A percentile compares a stretch with the other conserved stretches of the same genome.
Evolutionary conservation across 164 flowering plant species (phyloP).

Genomic region (Aristolochia fimbriata): DNA sequence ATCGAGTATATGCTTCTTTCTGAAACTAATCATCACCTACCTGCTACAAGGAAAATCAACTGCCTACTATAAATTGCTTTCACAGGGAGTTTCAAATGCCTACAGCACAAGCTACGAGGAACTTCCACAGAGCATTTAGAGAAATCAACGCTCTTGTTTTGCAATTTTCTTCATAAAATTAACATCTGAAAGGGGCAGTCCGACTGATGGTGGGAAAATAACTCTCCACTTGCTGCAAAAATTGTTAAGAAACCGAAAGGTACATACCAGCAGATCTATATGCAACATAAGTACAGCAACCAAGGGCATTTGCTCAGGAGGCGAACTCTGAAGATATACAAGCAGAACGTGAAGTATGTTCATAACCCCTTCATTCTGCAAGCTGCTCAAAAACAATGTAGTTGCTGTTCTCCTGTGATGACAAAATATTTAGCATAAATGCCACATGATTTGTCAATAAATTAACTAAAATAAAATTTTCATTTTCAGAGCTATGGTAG

Average conservation of each 20-base stretch:
- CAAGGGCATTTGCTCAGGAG: slow-evolving; percentile 34
- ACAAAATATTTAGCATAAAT: neutral
- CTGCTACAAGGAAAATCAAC: no score
- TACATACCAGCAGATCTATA: slow-evolving; percentile 50
- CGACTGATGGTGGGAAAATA: neutral
- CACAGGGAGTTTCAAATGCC: no score
- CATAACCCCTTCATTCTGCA: slow-evolving; percentile 33
- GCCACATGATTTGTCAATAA: no score
- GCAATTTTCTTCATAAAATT: neutral
- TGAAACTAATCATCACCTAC: no score
- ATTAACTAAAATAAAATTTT: no score
- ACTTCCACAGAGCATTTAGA: neutral
- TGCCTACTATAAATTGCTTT: no score
- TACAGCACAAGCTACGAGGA: neutral
- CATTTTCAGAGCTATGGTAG: neutral
- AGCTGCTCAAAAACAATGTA: slow-evolving; percentile 27
- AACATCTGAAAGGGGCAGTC: neutral
- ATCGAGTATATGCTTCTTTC: no score
- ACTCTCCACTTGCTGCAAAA: neutral
- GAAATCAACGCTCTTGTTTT: neutral
- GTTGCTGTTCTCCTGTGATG: slow-evolving; percentile 41
- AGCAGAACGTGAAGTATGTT: slow-evolving; percentile 45
- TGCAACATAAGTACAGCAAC: slow-evolving; percentile 52
- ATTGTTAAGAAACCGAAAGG: neutral
- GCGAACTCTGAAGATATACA: slow-evolving; percentile 39